Evolutionary conservation across 805 yeast species (phyloP), one percentile per base, ranked within the genome.

Genomic region (Scheffersomyces ergatensis): DNA sequence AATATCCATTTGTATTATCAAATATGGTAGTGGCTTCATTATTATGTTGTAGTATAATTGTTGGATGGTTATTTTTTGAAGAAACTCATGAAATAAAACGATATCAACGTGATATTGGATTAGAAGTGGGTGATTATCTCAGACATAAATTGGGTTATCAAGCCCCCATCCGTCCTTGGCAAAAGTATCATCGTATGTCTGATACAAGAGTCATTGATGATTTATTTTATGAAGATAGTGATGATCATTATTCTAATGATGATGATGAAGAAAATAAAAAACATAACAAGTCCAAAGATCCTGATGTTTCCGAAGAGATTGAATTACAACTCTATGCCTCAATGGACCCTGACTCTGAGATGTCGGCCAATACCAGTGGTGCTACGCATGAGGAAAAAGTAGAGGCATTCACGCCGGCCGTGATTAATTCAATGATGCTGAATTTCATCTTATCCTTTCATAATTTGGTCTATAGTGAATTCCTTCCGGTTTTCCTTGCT

Each of bases 401-500:
- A 49, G 26, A 38, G 9, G 34, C 43, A 15, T 53, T 65, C 43
- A 53, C 59, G n/a, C 50, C 50, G 11, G 49, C 55, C 6, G 63
- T 63, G 19, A 32, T 62, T 1, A 53, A 54, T 29, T 49, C 63
- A 5, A 58, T 65, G 38, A 16, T 55, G 55, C 36, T 71, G 56
- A 52, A 70, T 48, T 68, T 74, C 36, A 50, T 67, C 20, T 55
- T 71, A 51, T 60, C 75, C n/a, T 63, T 76, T 37, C 80, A 75
- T 51, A 50, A 62, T 9, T 60, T 72, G 12, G 78, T 76, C 4
- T 74, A 61, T 51, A 72, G 73, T 33, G 82, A 78, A 53, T 74
- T 80, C 38, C 48, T 79, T 32, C 84, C 85, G 1, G 70, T 80
- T 3, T 73, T 73, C 39, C 58, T 78, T 12, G 77, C 82, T 2